Conservation (phyloP, 768 basidiomycete genomes). For the Leccinum longicurvipes region DNA sequence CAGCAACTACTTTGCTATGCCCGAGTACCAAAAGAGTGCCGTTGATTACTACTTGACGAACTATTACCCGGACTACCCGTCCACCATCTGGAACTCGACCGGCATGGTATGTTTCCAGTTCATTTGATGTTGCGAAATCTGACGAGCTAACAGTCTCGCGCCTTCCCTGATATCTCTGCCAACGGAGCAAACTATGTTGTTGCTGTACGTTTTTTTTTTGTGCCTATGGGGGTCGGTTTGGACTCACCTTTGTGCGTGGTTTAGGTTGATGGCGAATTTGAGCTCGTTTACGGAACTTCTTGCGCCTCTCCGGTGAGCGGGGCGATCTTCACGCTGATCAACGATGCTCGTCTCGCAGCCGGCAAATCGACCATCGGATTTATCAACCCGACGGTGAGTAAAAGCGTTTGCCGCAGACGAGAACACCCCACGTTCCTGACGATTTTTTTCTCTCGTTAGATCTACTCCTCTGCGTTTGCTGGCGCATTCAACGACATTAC, state of each 20-base stretch:
- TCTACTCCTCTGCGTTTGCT: slow-evolving; percentile 15
- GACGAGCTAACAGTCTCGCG: slow-evolving; percentile 36
- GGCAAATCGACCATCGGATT: slow-evolving; percentile 36
- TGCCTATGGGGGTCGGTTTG: too few species aligned
- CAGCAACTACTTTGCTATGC: too few species aligned
- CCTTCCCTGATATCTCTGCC: slow-evolving; percentile 35
- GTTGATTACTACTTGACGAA: slow-evolving; percentile 32
- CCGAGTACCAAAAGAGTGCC: slow-evolving; percentile 34
- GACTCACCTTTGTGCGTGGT: too few species aligned
- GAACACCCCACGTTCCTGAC: background rate
- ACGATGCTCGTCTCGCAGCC: slow-evolving; percentile 33
- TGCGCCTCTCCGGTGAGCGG: slow-evolving; percentile 31
- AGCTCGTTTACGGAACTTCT: slow-evolving; percentile 30
- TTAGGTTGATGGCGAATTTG: slow-evolving; percentile 37
- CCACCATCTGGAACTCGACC: too few species aligned
- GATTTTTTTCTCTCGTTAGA: slow-evolving; percentile 1
- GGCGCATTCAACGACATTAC: slow-evolving; percentile 20
- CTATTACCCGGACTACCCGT: slow-evolving; percentile 25
- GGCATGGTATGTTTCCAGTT: slow-evolving; percentile 8
- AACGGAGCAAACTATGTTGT: slow-evolving; percentile 34
- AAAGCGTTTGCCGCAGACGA: slow-evolving; percentile 21
- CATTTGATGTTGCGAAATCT: slow-evolving; percentile 26
- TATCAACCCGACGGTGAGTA: slow-evolving; percentile 45
- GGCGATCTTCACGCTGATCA: slow-evolving; percentile 34
- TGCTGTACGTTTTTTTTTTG: slow-evolving; percentile 8